These are phyloP conservation scores for Solanum chilense DNA, from an alignment of 257 asterid species.

Conservation along the genomic window DNA sequence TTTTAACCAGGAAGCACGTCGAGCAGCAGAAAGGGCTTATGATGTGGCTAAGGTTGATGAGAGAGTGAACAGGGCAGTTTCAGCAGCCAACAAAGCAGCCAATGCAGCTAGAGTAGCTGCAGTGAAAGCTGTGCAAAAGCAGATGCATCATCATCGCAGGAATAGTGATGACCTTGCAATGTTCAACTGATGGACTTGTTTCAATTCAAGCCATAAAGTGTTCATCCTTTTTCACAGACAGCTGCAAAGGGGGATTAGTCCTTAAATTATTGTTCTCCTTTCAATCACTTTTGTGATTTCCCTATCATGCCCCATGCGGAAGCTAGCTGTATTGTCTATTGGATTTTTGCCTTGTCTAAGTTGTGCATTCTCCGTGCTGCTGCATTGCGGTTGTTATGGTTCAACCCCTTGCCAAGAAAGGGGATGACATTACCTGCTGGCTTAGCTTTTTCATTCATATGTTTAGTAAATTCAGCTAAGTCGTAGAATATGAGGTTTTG, in stretches of 20 bases:
- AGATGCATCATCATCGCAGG: conserved; percentile 19
- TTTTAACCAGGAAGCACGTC: conserved; percentile 30
- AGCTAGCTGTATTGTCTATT: not conserved
- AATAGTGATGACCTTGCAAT: conserved; percentile 16
- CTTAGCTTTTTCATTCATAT: not conserved
- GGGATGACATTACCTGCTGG: not conserved
- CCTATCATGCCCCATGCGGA: not conserved
- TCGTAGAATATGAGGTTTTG: not conserved
- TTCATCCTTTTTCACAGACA: not conserved
- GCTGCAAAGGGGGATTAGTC: not conserved
- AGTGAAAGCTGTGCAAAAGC: conserved; percentile 30
- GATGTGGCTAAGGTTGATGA: conserved; percentile 29
- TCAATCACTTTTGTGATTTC: not conserved
- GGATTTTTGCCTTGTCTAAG: not conserved
- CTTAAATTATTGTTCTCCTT: not conserved
- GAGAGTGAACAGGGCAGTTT: conserved; percentile 30
- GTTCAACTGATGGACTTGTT: not conserved
- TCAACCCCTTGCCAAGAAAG: not conserved
- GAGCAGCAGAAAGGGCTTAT: conserved; percentile 29
- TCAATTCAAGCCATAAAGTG: not conserved
- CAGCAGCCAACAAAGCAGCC: conserved; percentile 29
- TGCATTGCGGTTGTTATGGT: not conserved
- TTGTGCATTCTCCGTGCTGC: not conserved
- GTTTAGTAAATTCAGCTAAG: not conserved
- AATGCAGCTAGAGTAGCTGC: conserved; percentile 41